Evolutionary conservation across 257 asterid species (phyloP).

Genomic region (Rubia yunnanensis): DNA sequence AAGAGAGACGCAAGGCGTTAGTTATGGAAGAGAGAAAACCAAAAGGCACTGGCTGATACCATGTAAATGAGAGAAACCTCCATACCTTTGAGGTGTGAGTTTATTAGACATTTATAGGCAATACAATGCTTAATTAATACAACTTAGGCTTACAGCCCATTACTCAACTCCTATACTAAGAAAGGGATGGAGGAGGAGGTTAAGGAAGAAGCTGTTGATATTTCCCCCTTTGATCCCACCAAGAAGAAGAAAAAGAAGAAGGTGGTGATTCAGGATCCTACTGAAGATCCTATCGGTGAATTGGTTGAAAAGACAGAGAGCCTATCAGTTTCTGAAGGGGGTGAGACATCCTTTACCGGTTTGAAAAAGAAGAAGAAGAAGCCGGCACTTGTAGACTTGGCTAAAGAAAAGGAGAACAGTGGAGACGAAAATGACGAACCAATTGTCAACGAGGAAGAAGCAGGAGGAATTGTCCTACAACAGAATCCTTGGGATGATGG

Average conservation of each 20-base stretch:
- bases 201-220: conserved; percentile 41
- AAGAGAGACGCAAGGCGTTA: no score
- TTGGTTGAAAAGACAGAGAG: conserved; percentile 63
- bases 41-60: no score
- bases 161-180: no score
- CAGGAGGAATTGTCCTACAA: conserved; percentile 61
- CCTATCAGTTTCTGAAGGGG: conserved; percentile 63
- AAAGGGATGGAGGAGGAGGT: conserved; percentile 45
- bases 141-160: no score
- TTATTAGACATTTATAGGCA: no score
- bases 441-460: conserved; percentile 66
- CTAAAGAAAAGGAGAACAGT: conserved; percentile 50
- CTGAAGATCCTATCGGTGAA: conserved; percentile 55
- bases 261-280: conserved; percentile 62
- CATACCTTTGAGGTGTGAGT: no score
- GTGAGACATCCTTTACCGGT: conserved; percentile 65
- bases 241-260: conserved; percentile 93
- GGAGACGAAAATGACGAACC: conserved; percentile 62
- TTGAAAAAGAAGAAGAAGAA: conserved; percentile 85
- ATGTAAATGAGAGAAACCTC: no score
- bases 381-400: conserved; percentile 52
- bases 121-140: no score
- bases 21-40: no score
- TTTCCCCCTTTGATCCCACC: conserved; percentile 76
- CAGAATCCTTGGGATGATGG: conserved; percentile 94